Conservation (phyloP, 306 rosid genomes). For the Quillaja saponaria region DNA sequence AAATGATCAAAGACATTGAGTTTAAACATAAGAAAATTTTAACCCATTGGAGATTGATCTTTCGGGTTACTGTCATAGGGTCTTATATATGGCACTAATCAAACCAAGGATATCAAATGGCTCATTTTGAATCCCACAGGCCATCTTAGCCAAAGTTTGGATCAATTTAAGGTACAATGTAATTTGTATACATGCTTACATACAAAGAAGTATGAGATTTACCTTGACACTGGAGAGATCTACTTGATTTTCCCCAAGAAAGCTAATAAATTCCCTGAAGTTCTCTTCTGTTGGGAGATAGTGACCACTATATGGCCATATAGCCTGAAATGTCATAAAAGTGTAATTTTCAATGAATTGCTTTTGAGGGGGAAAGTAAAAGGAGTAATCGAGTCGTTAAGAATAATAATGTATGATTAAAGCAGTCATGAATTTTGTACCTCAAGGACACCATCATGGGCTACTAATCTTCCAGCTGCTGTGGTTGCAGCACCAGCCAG, state of each 20-base stretch:
- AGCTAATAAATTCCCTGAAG: conserved; percentile 74
- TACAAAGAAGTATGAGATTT: neutral
- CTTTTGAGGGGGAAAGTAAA: neutral
- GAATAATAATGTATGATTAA: neutral
- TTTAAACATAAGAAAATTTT: too few species aligned
- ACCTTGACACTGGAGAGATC: conserved; percentile 89
- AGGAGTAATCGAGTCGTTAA: neutral
- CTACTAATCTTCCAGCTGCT: conserved; percentile 88
- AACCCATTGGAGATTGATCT: too few species aligned
- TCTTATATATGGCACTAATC: too few species aligned
- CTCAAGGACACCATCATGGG: conserved; percentile 68
- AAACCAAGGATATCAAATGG: too few species aligned
- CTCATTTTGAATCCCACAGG: too few species aligned
- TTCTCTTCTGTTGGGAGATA: conserved; percentile 92
- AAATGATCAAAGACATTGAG: too few species aligned
- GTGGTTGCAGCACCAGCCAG: conserved; percentile 91
- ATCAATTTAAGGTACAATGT: too few species aligned
- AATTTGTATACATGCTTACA: too few species aligned
- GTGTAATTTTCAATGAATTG: conserved; percentile 6
- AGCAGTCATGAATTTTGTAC: conserved; percentile 30
- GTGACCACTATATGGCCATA: conserved; percentile 98
- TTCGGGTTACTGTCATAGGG: too few species aligned
- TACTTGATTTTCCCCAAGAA: conserved; percentile 72
- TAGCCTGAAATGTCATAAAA: conserved; percentile 50
- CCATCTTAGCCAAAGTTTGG: too few species aligned